Evolutionary conservation across 2,329 filamentous ascomycete species (phyloP), one percentile per base, ranked within the genome.

Genomic region (Cytospora piceicola): DNA sequence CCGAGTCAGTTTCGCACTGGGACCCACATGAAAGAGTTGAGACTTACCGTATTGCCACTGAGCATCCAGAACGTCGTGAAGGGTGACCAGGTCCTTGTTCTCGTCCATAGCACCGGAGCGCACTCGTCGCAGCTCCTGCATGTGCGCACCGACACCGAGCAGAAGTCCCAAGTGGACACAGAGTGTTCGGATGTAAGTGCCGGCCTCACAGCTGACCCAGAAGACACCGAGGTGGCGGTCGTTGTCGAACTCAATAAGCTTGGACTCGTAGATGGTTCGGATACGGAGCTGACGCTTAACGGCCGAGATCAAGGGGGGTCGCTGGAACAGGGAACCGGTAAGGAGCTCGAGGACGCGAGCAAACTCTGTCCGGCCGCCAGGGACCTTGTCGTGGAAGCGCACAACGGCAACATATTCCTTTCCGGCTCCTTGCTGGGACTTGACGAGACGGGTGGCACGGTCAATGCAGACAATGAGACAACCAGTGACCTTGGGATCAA

Each of bases 201-300:
- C 95, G 65, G 93, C 95, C 82, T 99, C 95, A 80, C 95, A 99
- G 81, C 93, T 96, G 73, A 98, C 95, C 94, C 95, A 98, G 87
- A 99, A 99, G 64, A 98, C 94, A 79, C 92, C 95, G 46, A 99
- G 87, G 79, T 98, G 94, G 74, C 95, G 90, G 75, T 98, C 94
- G 77, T 99, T 98, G 83, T 99, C 95, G 77, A 98, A 99, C 83
- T 99, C 95, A 77, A 93, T 88, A 63, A 98, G 85, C 83, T 96
- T 96, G 87, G 90, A 96, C 82, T 98, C 93, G 83, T 98, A 91
- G 73, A 99, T 97, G 69, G 94, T 97, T 81, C 95, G 90, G 80
- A 99, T 96, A 86, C 95, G 94, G 69, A 99, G 88, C 83, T 98
- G 94, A 75, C 95, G 90, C 90, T 99, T 99, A 79, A 99, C 95